phyloP scores from a whole-genome alignment of 2,329 filamentous ascomycete genomes.

The Pleoardoris graminearum region DNA sequence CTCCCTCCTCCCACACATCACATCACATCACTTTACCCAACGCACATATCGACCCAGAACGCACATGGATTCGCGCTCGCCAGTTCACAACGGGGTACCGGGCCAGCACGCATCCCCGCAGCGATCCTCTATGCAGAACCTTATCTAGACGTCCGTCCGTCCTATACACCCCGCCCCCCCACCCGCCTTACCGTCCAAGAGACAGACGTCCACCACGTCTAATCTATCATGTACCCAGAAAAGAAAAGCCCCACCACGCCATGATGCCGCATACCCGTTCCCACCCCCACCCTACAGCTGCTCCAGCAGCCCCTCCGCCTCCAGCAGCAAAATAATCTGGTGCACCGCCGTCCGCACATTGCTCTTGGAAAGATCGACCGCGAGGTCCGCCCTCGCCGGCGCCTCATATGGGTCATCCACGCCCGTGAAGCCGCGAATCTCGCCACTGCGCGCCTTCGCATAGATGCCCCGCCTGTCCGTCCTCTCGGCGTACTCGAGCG shows the following conservation, averaged over 20 bases:
- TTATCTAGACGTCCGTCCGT: conserved; percentile 1
- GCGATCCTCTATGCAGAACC: conserved; percentile 7
- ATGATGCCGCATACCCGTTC: neutral
- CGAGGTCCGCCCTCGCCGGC: conserved; percentile 78
- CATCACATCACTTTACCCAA: no score
- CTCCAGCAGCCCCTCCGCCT: conserved; percentile 86
- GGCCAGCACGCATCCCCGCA: neutral
- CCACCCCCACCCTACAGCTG: conserved; percentile 29
- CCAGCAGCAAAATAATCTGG: conserved; percentile 91
- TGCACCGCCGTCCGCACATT: conserved; percentile 92
- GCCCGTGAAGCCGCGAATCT: conserved; percentile 98
- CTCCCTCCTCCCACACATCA: no score
- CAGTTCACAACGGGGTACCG: no score
- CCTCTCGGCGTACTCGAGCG: conserved; percentile 90
- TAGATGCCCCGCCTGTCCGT: conserved; percentile 94
- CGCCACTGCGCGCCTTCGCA: conserved; percentile 76
- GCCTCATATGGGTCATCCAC: conserved; percentile 96
- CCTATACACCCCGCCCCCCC: no score
- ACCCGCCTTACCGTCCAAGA: neutral
- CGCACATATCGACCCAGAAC: no score
- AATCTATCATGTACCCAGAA: neutral
- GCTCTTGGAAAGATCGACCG: conserved; percentile 83
- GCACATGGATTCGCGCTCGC: no score
- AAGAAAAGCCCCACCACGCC: neutral
- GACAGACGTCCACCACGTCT: neutral